These are phyloP conservation scores for Chrysanthemum makinoi DNA, from an alignment of 129 eudicot species.

Conservation along the genomic window DNA sequence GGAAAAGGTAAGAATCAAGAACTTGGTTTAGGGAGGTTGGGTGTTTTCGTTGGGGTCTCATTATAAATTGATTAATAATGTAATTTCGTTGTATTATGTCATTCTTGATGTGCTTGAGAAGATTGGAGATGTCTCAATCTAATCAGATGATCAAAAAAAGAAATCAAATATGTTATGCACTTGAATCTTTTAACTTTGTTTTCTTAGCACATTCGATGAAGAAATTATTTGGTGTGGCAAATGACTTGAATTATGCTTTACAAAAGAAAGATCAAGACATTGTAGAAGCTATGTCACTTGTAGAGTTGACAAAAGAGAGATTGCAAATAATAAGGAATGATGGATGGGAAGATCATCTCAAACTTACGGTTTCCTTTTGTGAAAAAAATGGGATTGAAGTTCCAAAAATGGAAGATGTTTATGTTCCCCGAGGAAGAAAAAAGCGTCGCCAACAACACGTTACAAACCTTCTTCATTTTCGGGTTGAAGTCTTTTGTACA, in stretches of 20 bases:
- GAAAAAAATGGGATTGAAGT: not conserved
- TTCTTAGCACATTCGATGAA: too few relatives aligned
- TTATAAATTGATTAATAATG: not conserved
- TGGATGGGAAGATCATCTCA: too few relatives aligned
- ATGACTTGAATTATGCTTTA: too few relatives aligned
- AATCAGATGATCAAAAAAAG: too few relatives aligned
- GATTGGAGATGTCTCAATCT: not conserved
- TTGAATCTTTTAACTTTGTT: too few relatives aligned
- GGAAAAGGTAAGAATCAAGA: not conserved
- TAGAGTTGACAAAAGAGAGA: too few relatives aligned
- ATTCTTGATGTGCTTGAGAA: not conserved
- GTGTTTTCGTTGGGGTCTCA: not conserved
- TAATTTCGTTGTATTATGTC: not conserved
- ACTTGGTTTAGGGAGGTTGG: not conserved
- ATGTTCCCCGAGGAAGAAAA: conserved; percentile 30
- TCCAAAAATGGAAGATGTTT: conserved; percentile 1
- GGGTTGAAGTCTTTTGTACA: conserved; percentile 8
- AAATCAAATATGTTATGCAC: too few relatives aligned
- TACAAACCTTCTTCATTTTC: conserved; percentile 8
- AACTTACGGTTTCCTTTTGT: not conserved
- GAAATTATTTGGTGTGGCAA: too few relatives aligned
- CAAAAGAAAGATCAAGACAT: too few relatives aligned
- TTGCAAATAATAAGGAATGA: too few relatives aligned
- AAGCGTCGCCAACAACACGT: not conserved
- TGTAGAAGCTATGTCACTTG: too few relatives aligned